Conservation (phyloP, 2,329 filamentous ascomycete genomes). For the Cladosporium halotolerans region DNA sequence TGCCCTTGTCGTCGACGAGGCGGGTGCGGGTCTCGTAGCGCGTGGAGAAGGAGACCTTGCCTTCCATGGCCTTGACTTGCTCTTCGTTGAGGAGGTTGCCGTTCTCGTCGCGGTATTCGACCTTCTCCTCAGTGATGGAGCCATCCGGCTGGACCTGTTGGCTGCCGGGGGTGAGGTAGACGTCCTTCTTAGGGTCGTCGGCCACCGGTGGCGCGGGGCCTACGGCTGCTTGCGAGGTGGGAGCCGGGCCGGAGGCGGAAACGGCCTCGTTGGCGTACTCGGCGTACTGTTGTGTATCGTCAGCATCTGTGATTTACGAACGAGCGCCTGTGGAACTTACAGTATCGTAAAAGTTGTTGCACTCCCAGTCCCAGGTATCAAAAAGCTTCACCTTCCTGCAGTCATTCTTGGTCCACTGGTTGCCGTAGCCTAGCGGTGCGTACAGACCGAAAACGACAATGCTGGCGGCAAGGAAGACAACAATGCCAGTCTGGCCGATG, state of each 20-base stretch:
- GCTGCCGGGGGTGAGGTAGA: constrained; percentile 27
- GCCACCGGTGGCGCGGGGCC: constrained; percentile 31
- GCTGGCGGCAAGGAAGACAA: constrained; percentile 67
- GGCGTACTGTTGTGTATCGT: constrained; percentile 23
- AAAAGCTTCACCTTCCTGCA: constrained; percentile 86
- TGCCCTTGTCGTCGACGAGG: constrained; percentile 71
- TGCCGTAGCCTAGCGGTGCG: constrained; percentile 85
- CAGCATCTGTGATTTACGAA: background rate
- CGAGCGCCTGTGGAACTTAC: constrained; percentile 52
- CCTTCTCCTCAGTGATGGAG: constrained; percentile 61
- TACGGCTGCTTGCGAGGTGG: constrained; percentile 24
- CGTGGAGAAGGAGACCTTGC: constrained; percentile 93
- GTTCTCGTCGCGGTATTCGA: constrained; percentile 92
- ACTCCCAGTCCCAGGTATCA: constrained; percentile 92
- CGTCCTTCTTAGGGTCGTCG: constrained; percentile 31
- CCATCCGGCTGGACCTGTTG: constrained; percentile 8
- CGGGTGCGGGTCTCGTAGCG: constrained; percentile 92
- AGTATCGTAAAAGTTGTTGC: constrained; percentile 80
- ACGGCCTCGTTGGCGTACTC: constrained; percentile 26
- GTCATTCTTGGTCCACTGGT: constrained; percentile 82
- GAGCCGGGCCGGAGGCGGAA: constrained; percentile 19
- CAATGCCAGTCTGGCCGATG: constrained; percentile 67
- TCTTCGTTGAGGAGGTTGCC: constrained; percentile 82
- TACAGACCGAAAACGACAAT: constrained; percentile 77
- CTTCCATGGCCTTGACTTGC: constrained; percentile 75